Percentiles rank a stretch among this genome's conserved stretches.
phyloP scores from a whole-genome alignment of 331 rosid species.

The Cucumis variabilis region DNA sequence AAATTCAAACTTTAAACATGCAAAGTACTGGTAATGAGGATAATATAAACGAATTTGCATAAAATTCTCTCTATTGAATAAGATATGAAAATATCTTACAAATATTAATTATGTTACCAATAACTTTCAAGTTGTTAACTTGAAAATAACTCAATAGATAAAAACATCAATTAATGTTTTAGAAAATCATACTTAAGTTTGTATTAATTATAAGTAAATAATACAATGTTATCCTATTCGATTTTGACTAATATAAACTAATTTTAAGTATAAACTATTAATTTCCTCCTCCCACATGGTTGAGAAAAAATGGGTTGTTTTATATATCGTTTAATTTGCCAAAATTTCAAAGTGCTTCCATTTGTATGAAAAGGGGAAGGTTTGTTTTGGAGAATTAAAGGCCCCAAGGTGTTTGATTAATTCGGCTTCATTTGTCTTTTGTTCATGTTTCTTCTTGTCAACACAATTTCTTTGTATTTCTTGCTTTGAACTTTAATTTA shows the following conservation, averaged over 20 bases:
- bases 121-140: no score
- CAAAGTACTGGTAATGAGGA: no score
- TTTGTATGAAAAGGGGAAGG: slow-evolving; percentile 5
- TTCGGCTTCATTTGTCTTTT: slow-evolving; percentile 11
- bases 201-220: background rate
- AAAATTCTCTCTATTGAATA: no score
- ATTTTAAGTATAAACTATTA: no score
- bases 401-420: background rate
- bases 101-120: no score
- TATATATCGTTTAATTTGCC: background rate
- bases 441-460: slow-evolving; percentile 3
- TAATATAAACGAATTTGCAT: no score
- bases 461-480: slow-evolving; percentile 19
- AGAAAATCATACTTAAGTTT: background rate
- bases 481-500: background rate
- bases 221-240: no score
- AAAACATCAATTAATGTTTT: background rate
- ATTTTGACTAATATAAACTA: no score
- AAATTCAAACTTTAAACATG: no score
- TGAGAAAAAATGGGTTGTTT: background rate
- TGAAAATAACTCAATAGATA: no score
- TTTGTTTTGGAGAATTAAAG: background rate
- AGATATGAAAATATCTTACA: no score
- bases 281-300: background rate
- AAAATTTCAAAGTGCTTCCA: background rate